Evolutionary conservation across 208 protist species (phyloP).

Genomic region (Endotrypanum monterogeii): DNA sequence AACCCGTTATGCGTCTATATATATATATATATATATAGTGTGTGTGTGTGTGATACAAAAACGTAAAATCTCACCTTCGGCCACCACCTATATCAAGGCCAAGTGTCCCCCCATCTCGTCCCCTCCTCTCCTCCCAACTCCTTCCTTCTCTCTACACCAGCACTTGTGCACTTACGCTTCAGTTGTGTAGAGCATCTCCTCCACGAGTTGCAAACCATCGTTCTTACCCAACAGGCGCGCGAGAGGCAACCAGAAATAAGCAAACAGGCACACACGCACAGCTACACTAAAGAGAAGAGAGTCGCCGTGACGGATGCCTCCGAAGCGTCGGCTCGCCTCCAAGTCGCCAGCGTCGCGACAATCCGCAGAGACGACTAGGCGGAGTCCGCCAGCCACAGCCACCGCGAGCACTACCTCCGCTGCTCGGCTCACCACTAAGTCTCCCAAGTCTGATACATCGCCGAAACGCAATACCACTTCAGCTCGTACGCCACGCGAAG

Average conservation of each 20-base stretch:
- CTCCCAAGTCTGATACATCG: constrained; percentile 8
- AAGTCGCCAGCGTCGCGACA: constrained; percentile 7
- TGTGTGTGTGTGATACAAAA: too few relatives aligned
- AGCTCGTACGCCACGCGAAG: constrained; percentile 2
- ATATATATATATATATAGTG: too few relatives aligned
- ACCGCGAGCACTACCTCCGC: not conserved
- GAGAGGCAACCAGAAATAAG: not conserved
- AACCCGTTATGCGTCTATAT: too few relatives aligned
- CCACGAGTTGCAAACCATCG: not conserved
- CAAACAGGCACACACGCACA: not conserved
- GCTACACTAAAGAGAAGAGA: not conserved
- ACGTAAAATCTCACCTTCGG: not conserved
- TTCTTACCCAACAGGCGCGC: not conserved
- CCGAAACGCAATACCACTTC: constrained; percentile 1
- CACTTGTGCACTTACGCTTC: not conserved
- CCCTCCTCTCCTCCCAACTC: not conserved
- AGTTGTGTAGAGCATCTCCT: not conserved
- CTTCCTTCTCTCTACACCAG: not conserved
- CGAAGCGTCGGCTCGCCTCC: constrained; percentile 48
- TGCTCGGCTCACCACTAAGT: not conserved
- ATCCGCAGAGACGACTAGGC: not conserved
- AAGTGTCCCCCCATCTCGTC: not conserved
- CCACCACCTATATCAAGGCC: not conserved
- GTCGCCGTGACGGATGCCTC: constrained; percentile 42
- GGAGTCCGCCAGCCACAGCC: not conserved